Evolutionary conservation across 305 asterid genomes (phyloP).

Genomic region (Fraxinus albicans): DNA sequence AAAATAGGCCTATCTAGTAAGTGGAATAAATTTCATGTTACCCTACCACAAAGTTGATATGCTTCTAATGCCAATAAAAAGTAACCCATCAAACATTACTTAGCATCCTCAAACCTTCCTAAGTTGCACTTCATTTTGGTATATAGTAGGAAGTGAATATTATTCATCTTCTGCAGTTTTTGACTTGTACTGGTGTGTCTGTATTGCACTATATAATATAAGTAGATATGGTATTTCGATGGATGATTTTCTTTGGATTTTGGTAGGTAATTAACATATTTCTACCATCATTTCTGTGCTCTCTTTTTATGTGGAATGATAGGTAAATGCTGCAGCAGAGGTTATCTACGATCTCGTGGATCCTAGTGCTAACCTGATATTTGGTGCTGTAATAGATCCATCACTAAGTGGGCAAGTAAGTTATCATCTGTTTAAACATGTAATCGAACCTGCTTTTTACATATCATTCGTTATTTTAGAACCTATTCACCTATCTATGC

Average conservation of each 20-base stretch:
- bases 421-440: constrained; percentile 10
- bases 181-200: neutral
- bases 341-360: constrained; percentile 98
- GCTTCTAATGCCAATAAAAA: neutral
- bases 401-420: constrained; percentile 90
- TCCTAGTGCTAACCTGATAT: constrained; percentile 93
- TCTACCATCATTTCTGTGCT: neutral
- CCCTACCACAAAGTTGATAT: neutral
- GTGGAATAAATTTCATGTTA: neutral
- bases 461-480: neutral
- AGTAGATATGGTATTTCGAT: neutral
- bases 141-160: neutral
- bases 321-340: constrained; percentile 99
- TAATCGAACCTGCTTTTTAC: neutral
- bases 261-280: neutral
- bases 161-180: neutral
- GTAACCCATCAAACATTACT: neutral
- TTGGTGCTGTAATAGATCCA: constrained; percentile 96
- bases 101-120: neutral
- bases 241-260: neutral
- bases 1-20: neutral
- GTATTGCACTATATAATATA: neutral
- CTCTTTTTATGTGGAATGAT: constrained; percentile 19
- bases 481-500: neutral
- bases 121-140: neutral